Base-by-base conservation (phyloP, 2,329 filamentous ascomycete genomes). In the Penicillium concentricum region DNA sequence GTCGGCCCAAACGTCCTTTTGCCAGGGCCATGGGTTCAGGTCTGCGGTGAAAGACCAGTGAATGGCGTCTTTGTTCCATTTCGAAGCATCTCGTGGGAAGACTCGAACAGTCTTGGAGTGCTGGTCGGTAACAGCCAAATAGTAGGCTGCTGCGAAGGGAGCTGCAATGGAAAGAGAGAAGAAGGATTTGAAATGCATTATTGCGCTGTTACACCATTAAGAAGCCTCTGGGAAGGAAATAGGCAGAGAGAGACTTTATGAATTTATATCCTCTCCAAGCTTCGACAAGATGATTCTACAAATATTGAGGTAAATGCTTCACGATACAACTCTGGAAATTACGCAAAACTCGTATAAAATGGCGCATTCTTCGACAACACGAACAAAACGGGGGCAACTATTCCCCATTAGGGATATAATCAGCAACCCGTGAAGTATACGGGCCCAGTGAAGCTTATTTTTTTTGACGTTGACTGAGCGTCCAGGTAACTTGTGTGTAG, bases 21-120 rank as follows among this genome's bases (percentile, higher is more conserved):
- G 42, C 42, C 26, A 44, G n/a, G 26, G 42, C 24, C 26, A 44
- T 44, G 16, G 42, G 24, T 30, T 16, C 3, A 43, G 24, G 22
- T 43, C 41, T 16, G 41, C 41, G 12, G 16, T 43, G 16, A 43
- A 43, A 18, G 24, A 28, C 41, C 24, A 43, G 16, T 43, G 16
- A 4, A 57, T 61, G 43, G 68, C 62, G 54, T 63, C 69, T 5
- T 66, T 68, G 45, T 68, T 68, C 43, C 64, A 43, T 13, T 43
- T 43, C 5, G 41, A 28, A 28, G 41, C 15, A 28, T 43, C 41
- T 43, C 41, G 24, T 43, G 41, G 24, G 41, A 43, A 43, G 16
- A 43, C 9, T 9, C 24, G 24, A 18, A 43, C 58, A 2, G 70
- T 68, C 9, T 78, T 77, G 55, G 76, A 43, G 76, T 6, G 57